Percentiles rank a stretch among this genome's conserved stretches.
These are phyloP conservation scores for Rhodotorula babjevae DNA, from an alignment of 768 basidiomycete genomes.

Conservation along the genomic window DNA sequence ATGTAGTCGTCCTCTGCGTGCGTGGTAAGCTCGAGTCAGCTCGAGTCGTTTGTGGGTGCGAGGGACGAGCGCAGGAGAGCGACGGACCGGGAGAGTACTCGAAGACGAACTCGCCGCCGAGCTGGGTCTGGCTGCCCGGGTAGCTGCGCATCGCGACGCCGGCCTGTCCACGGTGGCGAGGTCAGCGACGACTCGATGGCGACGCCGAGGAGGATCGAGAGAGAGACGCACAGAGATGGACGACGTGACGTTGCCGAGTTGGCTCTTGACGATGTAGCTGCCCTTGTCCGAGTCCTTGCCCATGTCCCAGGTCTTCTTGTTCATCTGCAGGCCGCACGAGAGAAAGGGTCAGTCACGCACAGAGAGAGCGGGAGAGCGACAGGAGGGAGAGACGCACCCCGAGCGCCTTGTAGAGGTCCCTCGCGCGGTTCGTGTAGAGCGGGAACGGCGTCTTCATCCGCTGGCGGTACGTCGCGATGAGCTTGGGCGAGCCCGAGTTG, in stretches of 20 bases:
- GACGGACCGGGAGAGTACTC: not conserved
- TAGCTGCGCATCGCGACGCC: constrained; percentile 27
- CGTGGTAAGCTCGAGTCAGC: not conserved
- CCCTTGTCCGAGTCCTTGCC: constrained; percentile 55
- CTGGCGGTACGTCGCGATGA: constrained; percentile 29
- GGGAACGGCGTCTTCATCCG: constrained; percentile 60
- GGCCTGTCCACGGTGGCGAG: not conserved
- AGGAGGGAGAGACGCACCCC: constrained; percentile 47
- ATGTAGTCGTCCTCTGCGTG: not conserved
- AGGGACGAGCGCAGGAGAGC: not conserved
- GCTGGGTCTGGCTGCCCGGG: constrained; percentile 30
- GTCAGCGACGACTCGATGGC: no score
- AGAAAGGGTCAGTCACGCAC: no score
- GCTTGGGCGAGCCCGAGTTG: constrained; percentile 17
- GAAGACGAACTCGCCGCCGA: constrained; percentile 40
- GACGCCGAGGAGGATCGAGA: no score
- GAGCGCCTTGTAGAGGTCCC: constrained; percentile 64
- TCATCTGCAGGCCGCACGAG: constrained; percentile 55
- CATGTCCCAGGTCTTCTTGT: constrained; percentile 52
- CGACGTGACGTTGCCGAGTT: constrained; percentile 19
- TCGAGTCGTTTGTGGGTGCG: not conserved
- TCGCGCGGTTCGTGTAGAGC: constrained; percentile 73
- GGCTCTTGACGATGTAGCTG: constrained; percentile 54
- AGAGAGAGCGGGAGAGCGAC: no score
- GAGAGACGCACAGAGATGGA: constrained; percentile 15